Percentiles rank a stretch among this genome's conserved stretches.
phyloP scores from a whole-genome alignment of 805 yeast species.

The Starmera amethionina region DNA sequence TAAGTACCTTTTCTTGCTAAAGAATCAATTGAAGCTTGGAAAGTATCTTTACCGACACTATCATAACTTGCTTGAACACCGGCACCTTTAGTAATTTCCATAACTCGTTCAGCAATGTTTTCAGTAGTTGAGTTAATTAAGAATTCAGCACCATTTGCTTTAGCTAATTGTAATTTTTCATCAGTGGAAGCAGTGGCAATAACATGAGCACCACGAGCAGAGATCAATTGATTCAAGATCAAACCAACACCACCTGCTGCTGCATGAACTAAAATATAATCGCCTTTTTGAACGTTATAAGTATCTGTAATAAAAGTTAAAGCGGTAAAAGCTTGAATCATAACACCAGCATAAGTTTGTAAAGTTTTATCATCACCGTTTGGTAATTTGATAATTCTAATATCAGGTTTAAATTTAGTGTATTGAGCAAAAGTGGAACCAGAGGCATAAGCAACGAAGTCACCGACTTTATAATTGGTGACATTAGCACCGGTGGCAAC shows the following conservation, averaged over 20 bases:
- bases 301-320: conserved; percentile 60
- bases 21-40: conserved; percentile 48
- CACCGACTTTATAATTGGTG: conserved; percentile 50
- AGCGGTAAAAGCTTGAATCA: conserved; percentile 75
- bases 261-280: conserved; percentile 71
- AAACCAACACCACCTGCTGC: conserved; percentile 96
- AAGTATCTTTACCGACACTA: conserved; percentile 72
- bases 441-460: conserved; percentile 51
- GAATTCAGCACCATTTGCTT: conserved; percentile 67
- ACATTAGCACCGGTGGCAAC: conserved; percentile 57
- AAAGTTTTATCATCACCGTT: conserved; percentile 37
- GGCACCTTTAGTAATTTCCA: conserved; percentile 49
- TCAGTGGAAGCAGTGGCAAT: conserved; percentile 79
- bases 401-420: conserved; percentile 34
- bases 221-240: conserved; percentile 54
- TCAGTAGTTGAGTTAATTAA: conserved; percentile 47
- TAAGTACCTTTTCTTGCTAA: conserved; percentile 66
- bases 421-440: conserved; percentile 63
- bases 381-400: conserved; percentile 38
- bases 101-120: conserved; percentile 44
- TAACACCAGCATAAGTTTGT: conserved; percentile 47
- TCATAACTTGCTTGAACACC: conserved; percentile 69
- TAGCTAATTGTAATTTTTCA: conserved; percentile 60
- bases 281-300: conserved; percentile 57
- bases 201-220: conserved; percentile 60